Base-by-base conservation (phyloP, 345 rosid species). In the Bruguiera sexangula region DNA sequence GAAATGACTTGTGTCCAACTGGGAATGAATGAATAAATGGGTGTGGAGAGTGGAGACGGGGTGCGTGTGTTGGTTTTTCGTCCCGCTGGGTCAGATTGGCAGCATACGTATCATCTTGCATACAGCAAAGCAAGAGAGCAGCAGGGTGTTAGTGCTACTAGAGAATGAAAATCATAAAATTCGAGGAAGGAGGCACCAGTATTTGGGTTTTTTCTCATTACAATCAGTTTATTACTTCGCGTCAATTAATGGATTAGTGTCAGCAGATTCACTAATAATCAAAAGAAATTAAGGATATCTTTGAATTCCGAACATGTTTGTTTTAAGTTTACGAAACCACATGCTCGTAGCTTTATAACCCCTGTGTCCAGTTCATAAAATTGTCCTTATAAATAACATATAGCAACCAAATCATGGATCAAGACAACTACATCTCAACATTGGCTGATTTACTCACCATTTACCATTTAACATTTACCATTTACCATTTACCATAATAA, bases 1-100 rank as follows among this genome's bases (percentile, higher is more conserved):
- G 82, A 79, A 68, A 76, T 32, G 83, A 74, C 81, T 71, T 36
- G 8, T 72, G 78, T 74, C 73, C 83, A 77, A 61, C 63, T 63
- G 66, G 69, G 64, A 52, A 34, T 77, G 65, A 60, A 77, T 75
- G 24, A 77, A 73, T 80, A 2, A 39, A 39, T 11, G 48, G 16
- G 16, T 11, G 48, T 9, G 4, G 69, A 80, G 69, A 55, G 81
- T 73, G 84, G 76, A 74, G 72, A 71, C 50, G 77, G 68, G 37
- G 74, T 63, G 78, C 63, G 68, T 72, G 74, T 72, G 74, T 69
- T 73, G 74, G 62, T 60, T 34, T 58, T 50, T 70, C 39, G 53
- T 66, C 69, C 27, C 54, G 16, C 21, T 55, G 50, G 69, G 75
- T 78, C 84, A 66, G 75, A 75, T 55, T 10, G 26, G 18, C 65